Percentiles rank a stretch among this genome's conserved stretches.
Evolutionary conservation across 257 asterid species (phyloP).

Genomic region (Rhazya stricta): DNA sequence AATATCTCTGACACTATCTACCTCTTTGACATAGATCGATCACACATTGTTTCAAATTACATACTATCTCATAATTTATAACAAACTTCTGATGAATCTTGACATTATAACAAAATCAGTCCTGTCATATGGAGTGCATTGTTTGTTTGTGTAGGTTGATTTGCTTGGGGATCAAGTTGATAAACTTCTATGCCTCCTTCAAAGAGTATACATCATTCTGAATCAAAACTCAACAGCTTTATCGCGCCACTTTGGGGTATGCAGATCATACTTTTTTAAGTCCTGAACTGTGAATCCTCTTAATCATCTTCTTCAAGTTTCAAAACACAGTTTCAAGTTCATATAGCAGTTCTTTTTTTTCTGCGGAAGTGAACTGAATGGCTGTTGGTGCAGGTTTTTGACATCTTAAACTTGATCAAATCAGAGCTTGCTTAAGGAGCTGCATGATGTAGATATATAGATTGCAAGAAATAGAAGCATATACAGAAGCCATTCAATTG

Average conservation of each 20-base stretch:
- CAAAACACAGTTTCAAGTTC: background rate
- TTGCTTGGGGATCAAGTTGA: slow-evolving; percentile 80
- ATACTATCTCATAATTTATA: background rate
- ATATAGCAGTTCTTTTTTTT: background rate
- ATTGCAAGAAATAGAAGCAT: background rate
- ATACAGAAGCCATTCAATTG: background rate
- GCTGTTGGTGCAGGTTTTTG: slow-evolving; percentile 45
- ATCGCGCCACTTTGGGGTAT: slow-evolving; percentile 47
- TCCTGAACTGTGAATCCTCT: background rate
- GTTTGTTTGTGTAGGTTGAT: slow-evolving; percentile 56
- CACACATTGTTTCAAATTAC: too few relatives aligned
- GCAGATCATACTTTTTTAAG: background rate
- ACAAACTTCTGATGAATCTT: too few relatives aligned
- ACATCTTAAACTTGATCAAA: slow-evolving; percentile 47
- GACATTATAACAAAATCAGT: background rate
- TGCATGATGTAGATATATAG: slow-evolving; percentile 2
- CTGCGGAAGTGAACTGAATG: background rate
- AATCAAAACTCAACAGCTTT: slow-evolving; percentile 40
- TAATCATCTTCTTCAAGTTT: too few relatives aligned
- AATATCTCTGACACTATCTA: background rate
- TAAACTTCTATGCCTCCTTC: slow-evolving; percentile 42
- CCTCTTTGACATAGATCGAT: too few relatives aligned
- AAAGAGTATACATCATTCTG: slow-evolving; percentile 42
- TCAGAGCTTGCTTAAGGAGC: slow-evolving; percentile 39
- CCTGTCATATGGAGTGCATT: background rate